A percentile compares a stretch with the other conserved stretches of the same genome.
phyloP scores from a whole-genome alignment of 208 protist species.

The Trypanosomatidae sp. region DNA sequence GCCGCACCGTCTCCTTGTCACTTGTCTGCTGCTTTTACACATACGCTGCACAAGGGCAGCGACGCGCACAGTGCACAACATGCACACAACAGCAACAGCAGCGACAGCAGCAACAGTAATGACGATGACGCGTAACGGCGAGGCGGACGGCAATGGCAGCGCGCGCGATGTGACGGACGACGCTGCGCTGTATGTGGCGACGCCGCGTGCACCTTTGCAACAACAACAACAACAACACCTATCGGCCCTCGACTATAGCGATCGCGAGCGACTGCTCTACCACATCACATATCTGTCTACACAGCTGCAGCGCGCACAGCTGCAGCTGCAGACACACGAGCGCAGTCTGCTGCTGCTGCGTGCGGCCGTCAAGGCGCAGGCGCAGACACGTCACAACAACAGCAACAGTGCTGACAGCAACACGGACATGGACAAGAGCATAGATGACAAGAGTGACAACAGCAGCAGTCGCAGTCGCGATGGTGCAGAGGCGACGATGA shows the following conservation, averaged over 20 bases:
- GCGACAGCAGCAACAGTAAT: background rate
- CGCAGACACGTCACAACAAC: background rate
- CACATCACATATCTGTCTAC: conserved; percentile 80
- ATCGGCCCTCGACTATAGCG: conserved; percentile 55
- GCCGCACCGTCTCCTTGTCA: conserved; percentile 3
- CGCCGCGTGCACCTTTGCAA: background rate
- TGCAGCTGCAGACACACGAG: conserved; percentile 46
- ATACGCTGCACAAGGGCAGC: background rate
- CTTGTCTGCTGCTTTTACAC: conserved; percentile 7
- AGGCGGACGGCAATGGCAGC: background rate
- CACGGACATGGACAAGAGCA: background rate
- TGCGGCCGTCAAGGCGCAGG: background rate
- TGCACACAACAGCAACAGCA: background rate
- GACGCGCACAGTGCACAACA: background rate
- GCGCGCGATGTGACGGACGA: conserved; percentile 1
- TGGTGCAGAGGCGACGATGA: background rate
- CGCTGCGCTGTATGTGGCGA: conserved; percentile 3
- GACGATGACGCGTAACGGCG: background rate
- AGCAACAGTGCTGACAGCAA: background rate
- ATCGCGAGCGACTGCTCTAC: conserved; percentile 64
- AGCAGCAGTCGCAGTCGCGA: no score
- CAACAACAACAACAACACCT: conserved; percentile 6
- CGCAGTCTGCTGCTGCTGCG: conserved; percentile 31
- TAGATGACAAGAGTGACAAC: background rate
- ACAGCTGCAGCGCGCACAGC: conserved; percentile 59